Evolutionary conservation across 805 yeast species (phyloP).

Genomic region (Candida sonorensis): DNA sequence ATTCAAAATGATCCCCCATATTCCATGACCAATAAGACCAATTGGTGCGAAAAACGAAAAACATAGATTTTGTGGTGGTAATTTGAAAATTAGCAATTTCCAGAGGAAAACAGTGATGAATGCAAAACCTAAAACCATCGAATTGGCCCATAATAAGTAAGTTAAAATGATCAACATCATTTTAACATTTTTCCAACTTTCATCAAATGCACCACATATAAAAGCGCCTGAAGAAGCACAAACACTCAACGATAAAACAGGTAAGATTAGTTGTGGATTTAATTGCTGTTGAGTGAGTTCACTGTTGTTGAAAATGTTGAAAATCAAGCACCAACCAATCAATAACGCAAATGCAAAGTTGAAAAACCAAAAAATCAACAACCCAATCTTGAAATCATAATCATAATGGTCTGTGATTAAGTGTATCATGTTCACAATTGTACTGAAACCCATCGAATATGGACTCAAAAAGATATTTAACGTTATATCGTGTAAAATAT

Average conservation of each 20-base stretch:
- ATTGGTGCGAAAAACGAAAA: constrained; percentile 67
- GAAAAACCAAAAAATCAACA: constrained; percentile 63
- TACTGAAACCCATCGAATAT: constrained; percentile 71
- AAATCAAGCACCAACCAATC: constrained; percentile 53
- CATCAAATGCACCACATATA: constrained; percentile 19
- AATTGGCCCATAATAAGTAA: constrained; percentile 63
- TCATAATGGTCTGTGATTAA: constrained; percentile 31
- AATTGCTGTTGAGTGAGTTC: constrained; percentile 29
- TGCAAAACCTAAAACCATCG: constrained; percentile 52
- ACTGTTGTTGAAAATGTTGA: constrained; percentile 36
- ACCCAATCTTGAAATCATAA: constrained; percentile 28
- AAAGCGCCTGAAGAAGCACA: constrained; percentile 54
- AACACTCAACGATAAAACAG: constrained; percentile 73
- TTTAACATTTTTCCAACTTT: constrained; percentile 28
- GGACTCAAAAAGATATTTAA: constrained; percentile 67
- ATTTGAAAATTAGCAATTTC: constrained; percentile 48
- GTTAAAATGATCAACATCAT: constrained; percentile 48
- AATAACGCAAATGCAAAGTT: constrained; percentile 45
- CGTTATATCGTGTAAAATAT: constrained; percentile 32
- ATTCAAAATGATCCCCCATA: constrained; percentile 49
- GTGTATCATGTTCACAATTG: constrained; percentile 53
- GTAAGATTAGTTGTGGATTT: constrained; percentile 56
- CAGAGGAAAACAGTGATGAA: constrained; percentile 52
- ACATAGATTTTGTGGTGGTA: constrained; percentile 46
- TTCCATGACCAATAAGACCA: constrained; percentile 83